Conservation (phyloP, 805 yeast genomes). For the Wickerhamomyces bovis region DNA sequence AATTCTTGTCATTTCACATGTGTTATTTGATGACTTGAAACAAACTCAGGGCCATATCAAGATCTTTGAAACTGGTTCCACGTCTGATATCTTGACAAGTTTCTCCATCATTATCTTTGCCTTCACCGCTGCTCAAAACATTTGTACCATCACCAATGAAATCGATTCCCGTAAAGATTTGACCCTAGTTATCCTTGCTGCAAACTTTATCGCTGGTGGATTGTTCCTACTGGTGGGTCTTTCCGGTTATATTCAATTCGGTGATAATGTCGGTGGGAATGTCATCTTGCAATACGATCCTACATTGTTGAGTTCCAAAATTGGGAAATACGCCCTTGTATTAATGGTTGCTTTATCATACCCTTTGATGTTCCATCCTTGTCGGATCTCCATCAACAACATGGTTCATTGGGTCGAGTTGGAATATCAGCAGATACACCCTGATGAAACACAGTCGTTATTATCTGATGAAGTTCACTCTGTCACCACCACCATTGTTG, state of each 20-base stretch:
- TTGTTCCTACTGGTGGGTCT: conserved; percentile 62
- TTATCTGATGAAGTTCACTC: conserved; percentile 10
- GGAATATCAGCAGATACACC: conserved; percentile 2
- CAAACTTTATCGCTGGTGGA: conserved; percentile 48
- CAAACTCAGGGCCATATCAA: conserved; percentile 38
- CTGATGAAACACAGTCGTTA: conserved; percentile 10
- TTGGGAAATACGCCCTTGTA: conserved; percentile 59
- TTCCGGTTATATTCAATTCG: conserved; percentile 69
- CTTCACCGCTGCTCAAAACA: conserved; percentile 76
- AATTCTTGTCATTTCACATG: conserved; percentile 47
- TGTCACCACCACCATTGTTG: conserved; percentile 16
- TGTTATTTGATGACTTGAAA: conserved; percentile 38
- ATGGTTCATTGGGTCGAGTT: conserved; percentile 43
- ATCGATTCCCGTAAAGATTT: conserved; percentile 46
- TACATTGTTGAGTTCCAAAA: conserved; percentile 37
- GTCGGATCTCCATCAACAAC: conserved; percentile 68
- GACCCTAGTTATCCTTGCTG: conserved; percentile 41
- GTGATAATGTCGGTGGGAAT: conserved; percentile 59
- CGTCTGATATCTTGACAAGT: conserved; percentile 46
- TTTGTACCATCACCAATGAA: conserved; percentile 72
- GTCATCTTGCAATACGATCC: conserved; percentile 62
- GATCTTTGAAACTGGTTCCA: conserved; percentile 36
- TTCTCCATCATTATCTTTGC: conserved; percentile 76
- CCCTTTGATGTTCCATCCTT: conserved; percentile 79
- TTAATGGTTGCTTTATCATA: conserved; percentile 70